Base-by-base conservation (phyloP, 306 rosid genomes). In the Abrus precatorius region DNA sequence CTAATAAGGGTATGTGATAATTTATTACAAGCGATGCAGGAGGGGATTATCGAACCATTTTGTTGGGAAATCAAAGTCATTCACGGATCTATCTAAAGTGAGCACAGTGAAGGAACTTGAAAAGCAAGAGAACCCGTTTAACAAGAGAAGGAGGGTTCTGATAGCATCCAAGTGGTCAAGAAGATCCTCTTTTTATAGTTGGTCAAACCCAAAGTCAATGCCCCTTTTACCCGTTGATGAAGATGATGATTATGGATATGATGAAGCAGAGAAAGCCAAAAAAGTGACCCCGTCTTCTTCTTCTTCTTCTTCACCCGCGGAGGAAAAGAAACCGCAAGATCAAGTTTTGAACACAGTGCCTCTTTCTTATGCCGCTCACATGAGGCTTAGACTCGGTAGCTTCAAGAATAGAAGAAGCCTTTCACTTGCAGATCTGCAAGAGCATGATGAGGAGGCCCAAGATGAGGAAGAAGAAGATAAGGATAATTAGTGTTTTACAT, bases 1-100 rank as follows among this genome's bases (percentile, higher is more conserved):
- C 55, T 82, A 68, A 67, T 6, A 8, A 6, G 69, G 52, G 41
- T 60, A 1, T n/a, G 63, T 47, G 80, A n/a, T 56, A 27, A 69
- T 43, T 11, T 52, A n/a, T 1, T 34, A 29, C 33, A 30, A 76
- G 72, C 56, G 38, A 41, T 69, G 48, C 91, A 94, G 97, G 87
- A 88, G 91, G 65, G 97, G 97, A 45, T 88, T 94, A 69, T 94
- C 98, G 10, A 86, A 62, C 7, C 86, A 92, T 54, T 92, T 94
- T 55, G 34, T 79, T 1, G 98, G 98, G 45, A 94, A 92, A 87
- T 94, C 97, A 1, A 92, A 88, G 75, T 94, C 98, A 29, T 94
- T 92, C 64, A 81, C 89, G 45, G 88, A 88, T 83, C 69, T 92
- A 28, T 83, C 90, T 0, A 88, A 90, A 36, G 96, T 90, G 63